Percentiles rank a stretch among this genome's conserved stretches.
phyloP scores from a whole-genome alignment of 2,329 filamentous ascomycete genomes.

The Knufia fluminis region DNA sequence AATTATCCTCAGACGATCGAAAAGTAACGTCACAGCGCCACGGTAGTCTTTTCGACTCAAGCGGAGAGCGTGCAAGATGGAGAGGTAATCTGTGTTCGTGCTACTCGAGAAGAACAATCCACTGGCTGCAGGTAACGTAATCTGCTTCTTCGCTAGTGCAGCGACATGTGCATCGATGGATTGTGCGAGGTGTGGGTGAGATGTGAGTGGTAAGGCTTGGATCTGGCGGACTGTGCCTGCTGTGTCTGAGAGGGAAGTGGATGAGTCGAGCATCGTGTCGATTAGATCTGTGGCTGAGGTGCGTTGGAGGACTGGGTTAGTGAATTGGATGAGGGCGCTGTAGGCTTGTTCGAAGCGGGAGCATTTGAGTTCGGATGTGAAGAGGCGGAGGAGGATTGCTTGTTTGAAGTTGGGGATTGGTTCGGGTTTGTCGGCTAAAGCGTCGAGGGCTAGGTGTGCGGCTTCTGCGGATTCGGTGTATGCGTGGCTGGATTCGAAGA shows the following conservation, averaged over 20 bases:
- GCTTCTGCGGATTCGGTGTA: conserved; percentile 80
- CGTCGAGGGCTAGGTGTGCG: conserved; percentile 63
- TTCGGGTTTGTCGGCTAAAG: conserved; percentile 33
- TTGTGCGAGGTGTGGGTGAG: conserved; percentile 57
- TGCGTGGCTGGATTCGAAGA: conserved; percentile 70
- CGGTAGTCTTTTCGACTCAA: conserved; percentile 78
- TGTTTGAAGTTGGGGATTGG: conserved; percentile 40
- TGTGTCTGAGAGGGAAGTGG: conserved; percentile 23
- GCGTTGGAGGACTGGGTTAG: conserved; percentile 60
- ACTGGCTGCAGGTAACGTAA: conserved; percentile 22
- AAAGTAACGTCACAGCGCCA: conserved; percentile 51
- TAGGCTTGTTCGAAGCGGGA: conserved; percentile 77
- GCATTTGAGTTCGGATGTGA: conserved; percentile 69
- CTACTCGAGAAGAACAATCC: conserved; percentile 15
- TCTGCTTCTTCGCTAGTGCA: conserved; percentile 59
- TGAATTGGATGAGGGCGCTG: conserved; percentile 63
- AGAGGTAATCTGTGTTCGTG: conserved; percentile 61
- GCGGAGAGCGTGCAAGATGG: conserved; percentile 85
- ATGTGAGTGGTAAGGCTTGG: conserved; percentile 61
- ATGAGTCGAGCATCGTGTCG: conserved; percentile 32
- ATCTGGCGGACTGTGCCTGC: conserved; percentile 51
- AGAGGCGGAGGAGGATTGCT: conserved; percentile 74
- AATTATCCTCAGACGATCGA: conserved; percentile 24
- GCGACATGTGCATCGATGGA: conserved; percentile 68
- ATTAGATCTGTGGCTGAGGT: conserved; percentile 62